These are phyloP conservation scores for Suhomyces wounanorum DNA, from an alignment of 1,139 yeast genomes.

Conservation along the genomic window DNA sequence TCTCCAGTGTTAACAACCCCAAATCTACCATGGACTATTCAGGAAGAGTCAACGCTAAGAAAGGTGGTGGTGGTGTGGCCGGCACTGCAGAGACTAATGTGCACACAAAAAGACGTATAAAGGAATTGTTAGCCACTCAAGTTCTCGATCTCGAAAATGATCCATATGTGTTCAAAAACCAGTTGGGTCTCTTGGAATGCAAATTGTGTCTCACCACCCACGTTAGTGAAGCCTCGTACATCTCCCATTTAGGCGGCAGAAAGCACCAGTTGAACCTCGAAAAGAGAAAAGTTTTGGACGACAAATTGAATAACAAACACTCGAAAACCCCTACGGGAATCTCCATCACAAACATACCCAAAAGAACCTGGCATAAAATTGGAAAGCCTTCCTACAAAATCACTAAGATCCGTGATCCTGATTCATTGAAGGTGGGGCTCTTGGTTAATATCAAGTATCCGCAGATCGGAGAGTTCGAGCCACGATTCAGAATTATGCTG, in stretches of 20 bases:
- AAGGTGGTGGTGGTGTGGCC: constrained; percentile 73
- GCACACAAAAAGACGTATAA: constrained; percentile 63
- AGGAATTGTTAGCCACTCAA: constrained; percentile 62
- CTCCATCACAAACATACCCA: constrained; percentile 28
- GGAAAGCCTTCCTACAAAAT: constrained; percentile 74
- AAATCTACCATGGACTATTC: constrained; percentile 43
- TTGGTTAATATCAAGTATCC: constrained; percentile 60
- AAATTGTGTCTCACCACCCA: constrained; percentile 76
- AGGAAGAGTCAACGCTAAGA: constrained; percentile 45
- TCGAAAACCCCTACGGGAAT: constrained; percentile 5
- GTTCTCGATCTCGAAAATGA: constrained; percentile 66
- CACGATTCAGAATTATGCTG: constrained; percentile 73
- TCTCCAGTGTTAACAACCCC: not conserved
- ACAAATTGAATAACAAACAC: constrained; percentile 22
- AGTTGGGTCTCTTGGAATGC: constrained; percentile 75
- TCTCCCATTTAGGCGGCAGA: constrained; percentile 77
- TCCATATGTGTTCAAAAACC: constrained; percentile 77
- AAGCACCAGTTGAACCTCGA: constrained; percentile 73
- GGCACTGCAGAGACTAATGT: constrained; percentile 66
- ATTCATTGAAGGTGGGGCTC: constrained; percentile 59
- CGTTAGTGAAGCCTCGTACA: constrained; percentile 70
- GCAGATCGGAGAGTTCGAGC: constrained; percentile 60
- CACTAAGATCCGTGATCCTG: constrained; percentile 65
- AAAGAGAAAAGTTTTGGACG: constrained; percentile 52
- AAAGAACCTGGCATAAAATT: constrained; percentile 57